Conservation (phyloP, 805 yeast species). For the Candida insectalens region DNA sequence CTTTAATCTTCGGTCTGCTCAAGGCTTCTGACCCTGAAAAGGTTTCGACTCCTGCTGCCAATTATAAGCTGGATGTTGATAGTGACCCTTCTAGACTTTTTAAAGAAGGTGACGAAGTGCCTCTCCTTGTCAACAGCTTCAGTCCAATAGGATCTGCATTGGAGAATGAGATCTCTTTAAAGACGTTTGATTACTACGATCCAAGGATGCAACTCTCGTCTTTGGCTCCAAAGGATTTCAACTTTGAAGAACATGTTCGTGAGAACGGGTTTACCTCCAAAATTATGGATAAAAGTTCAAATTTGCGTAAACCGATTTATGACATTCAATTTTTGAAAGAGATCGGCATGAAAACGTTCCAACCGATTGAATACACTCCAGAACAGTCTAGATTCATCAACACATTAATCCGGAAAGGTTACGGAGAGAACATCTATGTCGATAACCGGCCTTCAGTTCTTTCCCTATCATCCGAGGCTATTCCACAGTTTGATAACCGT, state of each 20-base stretch:
- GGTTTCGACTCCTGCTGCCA: not conserved
- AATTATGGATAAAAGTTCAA: not conserved
- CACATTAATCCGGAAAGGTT: slow-evolving; percentile 3
- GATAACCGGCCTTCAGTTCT: not conserved
- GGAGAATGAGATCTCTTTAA: slow-evolving; percentile 3
- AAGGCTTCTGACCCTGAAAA: not conserved
- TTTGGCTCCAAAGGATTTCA: not conserved
- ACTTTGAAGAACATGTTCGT: not conserved
- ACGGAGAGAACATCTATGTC: slow-evolving; percentile 1
- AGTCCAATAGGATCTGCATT: slow-evolving; percentile 1
- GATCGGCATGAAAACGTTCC: not conserved
- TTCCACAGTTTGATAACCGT: not conserved
- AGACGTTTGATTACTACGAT: slow-evolving; percentile 1
- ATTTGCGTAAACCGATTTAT: not conserved
- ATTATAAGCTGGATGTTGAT: not conserved
- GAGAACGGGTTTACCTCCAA: not conserved
- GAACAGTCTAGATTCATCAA: slow-evolving; percentile 2
- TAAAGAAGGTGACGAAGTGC: slow-evolving; percentile 1
- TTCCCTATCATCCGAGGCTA: not conserved
- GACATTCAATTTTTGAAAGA: not conserved
- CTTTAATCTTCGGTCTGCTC: not conserved
- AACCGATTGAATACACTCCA: not conserved
- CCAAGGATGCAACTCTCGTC: not conserved
- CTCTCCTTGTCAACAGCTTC: not conserved
- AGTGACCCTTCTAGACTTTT: not conserved